A percentile compares a stretch with the other conserved stretches of the same genome.
Evolutionary conservation across 768 basidiomycete genomes (phyloP).

Genomic region (Tubosaeta sp.): DNA sequence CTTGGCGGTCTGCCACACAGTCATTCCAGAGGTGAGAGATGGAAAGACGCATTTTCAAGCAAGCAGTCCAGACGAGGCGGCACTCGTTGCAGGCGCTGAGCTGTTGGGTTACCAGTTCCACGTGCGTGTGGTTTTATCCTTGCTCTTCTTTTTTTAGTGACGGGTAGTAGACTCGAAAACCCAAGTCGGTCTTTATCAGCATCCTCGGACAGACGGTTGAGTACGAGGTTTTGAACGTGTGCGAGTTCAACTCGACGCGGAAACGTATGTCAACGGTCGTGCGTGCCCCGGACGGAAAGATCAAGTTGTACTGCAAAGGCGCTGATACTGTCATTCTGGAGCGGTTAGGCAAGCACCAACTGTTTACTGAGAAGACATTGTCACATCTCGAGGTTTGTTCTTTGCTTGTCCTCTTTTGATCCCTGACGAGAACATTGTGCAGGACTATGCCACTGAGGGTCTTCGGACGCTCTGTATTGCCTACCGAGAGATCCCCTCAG

Average conservation of each 20-base stretch:
- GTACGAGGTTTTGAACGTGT: conserved; percentile 91
- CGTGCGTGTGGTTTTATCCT: conserved; percentile 44
- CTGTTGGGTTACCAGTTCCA: conserved; percentile 90
- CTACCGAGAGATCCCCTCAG: conserved; percentile 85
- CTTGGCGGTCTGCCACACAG: conserved; percentile 95
- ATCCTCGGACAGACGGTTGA: conserved; percentile 69
- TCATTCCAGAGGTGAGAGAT: conserved; percentile 88
- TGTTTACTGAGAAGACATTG: conserved; percentile 81
- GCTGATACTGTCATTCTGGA: conserved; percentile 98
- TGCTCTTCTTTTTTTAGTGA: background rate
- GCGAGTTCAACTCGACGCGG: conserved; percentile 97
- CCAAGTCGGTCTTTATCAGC: conserved; percentile 90
- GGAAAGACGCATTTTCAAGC: conserved; percentile 95
- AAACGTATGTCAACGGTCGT: conserved; percentile 98
- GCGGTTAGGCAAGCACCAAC: conserved; percentile 80
- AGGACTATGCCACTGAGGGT: conserved; percentile 98
- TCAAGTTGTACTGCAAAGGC: conserved; percentile 95
- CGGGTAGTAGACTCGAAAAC: conserved; percentile 76
- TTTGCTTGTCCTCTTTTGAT: background rate
- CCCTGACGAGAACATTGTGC: conserved; percentile 2
- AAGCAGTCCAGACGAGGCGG: conserved; percentile 96
- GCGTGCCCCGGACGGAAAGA: conserved; percentile 79
- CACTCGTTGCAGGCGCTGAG: conserved; percentile 92
- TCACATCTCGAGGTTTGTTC: conserved; percentile 79
- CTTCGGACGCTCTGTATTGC: conserved; percentile 95